Evolutionary conservation across 371 early-diverging fungal genomes (phyloP).

Genomic region (Syncephalastrum racemosum): DNA sequence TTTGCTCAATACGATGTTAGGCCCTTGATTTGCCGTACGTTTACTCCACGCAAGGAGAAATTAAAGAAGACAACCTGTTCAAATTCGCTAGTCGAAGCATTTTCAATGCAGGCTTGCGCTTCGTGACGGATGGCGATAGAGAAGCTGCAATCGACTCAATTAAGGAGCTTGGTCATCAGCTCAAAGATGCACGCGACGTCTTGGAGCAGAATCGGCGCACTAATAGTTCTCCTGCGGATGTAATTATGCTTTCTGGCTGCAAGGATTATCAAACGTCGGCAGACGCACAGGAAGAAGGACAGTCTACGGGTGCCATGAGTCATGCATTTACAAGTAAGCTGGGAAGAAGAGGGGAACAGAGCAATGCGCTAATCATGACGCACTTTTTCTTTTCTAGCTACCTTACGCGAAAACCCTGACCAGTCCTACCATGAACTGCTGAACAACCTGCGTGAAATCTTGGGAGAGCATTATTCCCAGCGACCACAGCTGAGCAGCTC

Average conservation of each 20-base stretch:
- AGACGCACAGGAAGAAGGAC: constrained; percentile 63
- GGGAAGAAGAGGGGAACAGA: neutral
- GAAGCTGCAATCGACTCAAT: constrained; percentile 49
- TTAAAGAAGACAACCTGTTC: constrained; percentile 53
- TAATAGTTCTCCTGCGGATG: constrained; percentile 72
- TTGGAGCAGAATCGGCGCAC: constrained; percentile 37
- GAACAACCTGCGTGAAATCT: constrained; percentile 26
- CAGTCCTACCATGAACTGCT: constrained; percentile 29
- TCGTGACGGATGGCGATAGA: constrained; percentile 39
- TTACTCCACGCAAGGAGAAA: constrained; percentile 70
- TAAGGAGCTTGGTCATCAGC: constrained; percentile 42
- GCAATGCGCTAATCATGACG: neutral
- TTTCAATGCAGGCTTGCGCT: constrained; percentile 52
- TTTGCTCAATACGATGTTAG: too few relatives aligned
- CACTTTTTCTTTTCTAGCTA: constrained; percentile 3
- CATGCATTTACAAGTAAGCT: constrained; percentile 62
- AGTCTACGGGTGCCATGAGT: constrained; percentile 83
- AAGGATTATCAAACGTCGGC: constrained; percentile 91
- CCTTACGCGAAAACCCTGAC: constrained; percentile 24
- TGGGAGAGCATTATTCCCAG: constrained; percentile 26
- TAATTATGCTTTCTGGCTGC: constrained; percentile 88
- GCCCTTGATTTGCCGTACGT: constrained; percentile 84
- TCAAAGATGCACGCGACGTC: constrained; percentile 37
- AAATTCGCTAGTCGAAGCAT: constrained; percentile 48
- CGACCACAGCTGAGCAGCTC: constrained; percentile 29